Percentiles rank a stretch among this genome's conserved stretches.
These are phyloP conservation scores for Zygoascus sp. DNA, from an alignment of 1,139 yeast species.

Conservation along the genomic window DNA sequence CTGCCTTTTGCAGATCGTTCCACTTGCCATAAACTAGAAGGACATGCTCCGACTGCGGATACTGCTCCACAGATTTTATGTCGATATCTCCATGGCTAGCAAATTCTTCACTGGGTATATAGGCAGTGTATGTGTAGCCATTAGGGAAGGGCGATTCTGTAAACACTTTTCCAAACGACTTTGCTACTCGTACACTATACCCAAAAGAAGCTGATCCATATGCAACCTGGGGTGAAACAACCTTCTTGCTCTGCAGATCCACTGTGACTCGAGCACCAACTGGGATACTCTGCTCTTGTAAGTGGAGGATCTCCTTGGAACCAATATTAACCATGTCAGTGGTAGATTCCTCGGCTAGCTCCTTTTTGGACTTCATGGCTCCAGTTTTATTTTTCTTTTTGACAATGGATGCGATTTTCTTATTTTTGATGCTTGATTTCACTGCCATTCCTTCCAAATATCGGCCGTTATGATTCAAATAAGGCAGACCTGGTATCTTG, in stretches of 20 bases:
- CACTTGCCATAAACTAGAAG: conserved; percentile 63
- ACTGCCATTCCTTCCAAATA: conserved; percentile 70
- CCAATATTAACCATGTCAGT: conserved; percentile 81
- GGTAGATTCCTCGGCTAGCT: conserved; percentile 27
- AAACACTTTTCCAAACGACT: conserved; percentile 58
- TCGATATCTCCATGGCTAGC: conserved; percentile 12
- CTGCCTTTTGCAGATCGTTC: conserved; percentile 51
- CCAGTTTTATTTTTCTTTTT: conserved; percentile 36
- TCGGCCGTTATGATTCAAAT: conserved; percentile 47
- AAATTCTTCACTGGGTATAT: conserved; percentile 60
- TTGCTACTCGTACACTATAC: conserved; percentile 67
- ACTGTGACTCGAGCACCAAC: conserved; percentile 78
- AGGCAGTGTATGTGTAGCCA: conserved; percentile 68
- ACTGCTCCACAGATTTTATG: conserved; percentile 12
- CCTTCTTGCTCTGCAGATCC: conserved; percentile 53
- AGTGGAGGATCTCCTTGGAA: conserved; percentile 45
- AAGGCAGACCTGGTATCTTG: conserved; percentile 66
- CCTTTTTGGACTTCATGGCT: conserved; percentile 30
- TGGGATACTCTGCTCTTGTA: conserved; percentile 57
- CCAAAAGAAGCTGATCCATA: conserved; percentile 53
- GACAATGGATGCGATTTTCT: conserved; percentile 19
- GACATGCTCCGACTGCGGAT: conserved; percentile 34
- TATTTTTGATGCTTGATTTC: conserved; percentile 43
- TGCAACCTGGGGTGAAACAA: conserved; percentile 70
- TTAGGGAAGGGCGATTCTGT: conserved; percentile 62